Percentiles rank a stretch among this genome's conserved stretches.
Conservation (phyloP, 495 filamentous ascomycete species). For the Neurospora hispaniola region DNA sequence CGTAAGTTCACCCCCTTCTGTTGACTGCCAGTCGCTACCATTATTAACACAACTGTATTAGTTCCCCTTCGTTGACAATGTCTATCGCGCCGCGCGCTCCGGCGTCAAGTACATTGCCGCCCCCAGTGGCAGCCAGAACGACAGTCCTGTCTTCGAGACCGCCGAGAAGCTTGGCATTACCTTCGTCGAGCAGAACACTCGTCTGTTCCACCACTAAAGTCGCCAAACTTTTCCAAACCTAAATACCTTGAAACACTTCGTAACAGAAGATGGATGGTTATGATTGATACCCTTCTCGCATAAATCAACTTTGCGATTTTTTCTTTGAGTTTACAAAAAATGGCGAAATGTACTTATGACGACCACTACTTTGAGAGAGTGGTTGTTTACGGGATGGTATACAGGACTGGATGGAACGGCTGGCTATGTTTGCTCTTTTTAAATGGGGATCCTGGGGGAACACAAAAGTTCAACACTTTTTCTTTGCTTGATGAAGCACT, state of each 20-base stretch:
- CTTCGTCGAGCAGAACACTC: slow-evolving; percentile 80
- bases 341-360: slow-evolving; percentile 6
- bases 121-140: slow-evolving; percentile 88
- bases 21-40: not conserved
- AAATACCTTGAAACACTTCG: not conserved
- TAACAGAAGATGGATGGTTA: not conserved
- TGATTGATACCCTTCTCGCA: not conserved
- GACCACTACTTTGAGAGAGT: not conserved
- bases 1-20: slow-evolving; percentile 43
- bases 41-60: slow-evolving; percentile 22
- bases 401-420: not conserved
- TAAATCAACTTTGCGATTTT: not conserved
- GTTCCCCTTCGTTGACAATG: slow-evolving; percentile 98
- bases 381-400: not conserved
- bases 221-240: not conserved
- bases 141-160: slow-evolving; percentile 77
- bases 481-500: not conserved
- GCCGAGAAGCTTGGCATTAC: slow-evolving; percentile 84
- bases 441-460: not conserved
- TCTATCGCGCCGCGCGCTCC: slow-evolving; percentile 78
- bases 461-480: slow-evolving; percentile 17
- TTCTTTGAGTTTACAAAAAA: not conserved
- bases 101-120: slow-evolving; percentile 94
- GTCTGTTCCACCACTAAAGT: slow-evolving; percentile 79
- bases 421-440: not conserved